Evolutionary conservation across 148 eudicot species (phyloP).

Genomic region (Vaccinium corymbosum): DNA sequence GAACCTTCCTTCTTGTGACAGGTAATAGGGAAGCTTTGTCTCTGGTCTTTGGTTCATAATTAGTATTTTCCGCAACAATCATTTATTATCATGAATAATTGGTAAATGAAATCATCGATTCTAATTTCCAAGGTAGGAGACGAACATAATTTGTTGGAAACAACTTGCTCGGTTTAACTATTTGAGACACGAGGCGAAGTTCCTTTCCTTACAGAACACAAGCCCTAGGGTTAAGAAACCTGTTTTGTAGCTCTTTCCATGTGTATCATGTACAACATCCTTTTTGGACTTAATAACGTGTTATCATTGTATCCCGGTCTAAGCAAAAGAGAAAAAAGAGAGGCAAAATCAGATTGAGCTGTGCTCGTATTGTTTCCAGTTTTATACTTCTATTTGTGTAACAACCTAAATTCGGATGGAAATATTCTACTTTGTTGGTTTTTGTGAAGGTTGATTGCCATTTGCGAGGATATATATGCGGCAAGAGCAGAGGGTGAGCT

Average conservation of each 20-base stretch:
- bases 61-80: neutral
- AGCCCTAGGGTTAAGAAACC: neutral
- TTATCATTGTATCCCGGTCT: neutral
- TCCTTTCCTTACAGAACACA: neutral
- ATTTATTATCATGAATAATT: neutral
- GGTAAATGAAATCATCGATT: constrained; percentile 6
- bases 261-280: neutral
- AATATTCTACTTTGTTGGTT: neutral
- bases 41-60: constrained; percentile 1
- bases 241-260: neutral
- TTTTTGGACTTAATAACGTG: neutral
- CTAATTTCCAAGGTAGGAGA: neutral
- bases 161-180: neutral
- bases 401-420: neutral
- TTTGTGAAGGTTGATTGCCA: constrained; percentile 74
- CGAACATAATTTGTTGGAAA: neutral
- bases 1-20: constrained; percentile 96
- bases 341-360: neutral
- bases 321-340: neutral
- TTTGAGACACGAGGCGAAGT: constrained; percentile 1
- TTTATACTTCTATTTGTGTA: neutral
- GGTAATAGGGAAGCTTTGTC: constrained; percentile 38
- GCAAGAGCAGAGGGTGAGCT: constrained; percentile 98
- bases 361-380: neutral
- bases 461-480: constrained; percentile 94